These are phyloP conservation scores for Trypanosoma vivax DNA, from an alignment of 208 protist species.

Conservation along the genomic window DNA sequence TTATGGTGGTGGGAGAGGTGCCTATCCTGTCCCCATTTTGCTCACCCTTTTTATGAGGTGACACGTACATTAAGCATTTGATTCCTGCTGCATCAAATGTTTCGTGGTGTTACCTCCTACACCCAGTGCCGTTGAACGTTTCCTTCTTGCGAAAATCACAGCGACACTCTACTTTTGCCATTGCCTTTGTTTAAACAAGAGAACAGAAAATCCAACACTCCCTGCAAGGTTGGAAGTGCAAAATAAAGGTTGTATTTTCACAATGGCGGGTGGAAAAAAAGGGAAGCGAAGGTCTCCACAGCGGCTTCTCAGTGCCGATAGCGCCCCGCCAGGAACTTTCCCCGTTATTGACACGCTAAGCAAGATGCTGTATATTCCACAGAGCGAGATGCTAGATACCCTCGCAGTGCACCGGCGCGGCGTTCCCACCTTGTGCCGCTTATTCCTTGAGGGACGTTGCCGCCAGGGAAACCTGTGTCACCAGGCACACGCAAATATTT, in stretches of 20 bases:
- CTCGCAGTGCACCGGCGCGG: constrained; percentile 68
- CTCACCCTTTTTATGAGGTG: too few species aligned
- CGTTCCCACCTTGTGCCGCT: constrained; percentile 72
- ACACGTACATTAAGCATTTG: too few species aligned
- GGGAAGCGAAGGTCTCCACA: constrained; percentile 25
- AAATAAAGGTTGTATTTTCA: not conserved
- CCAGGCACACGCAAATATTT: constrained; percentile 66
- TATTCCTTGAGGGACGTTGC: constrained; percentile 74
- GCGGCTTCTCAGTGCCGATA: constrained; percentile 48
- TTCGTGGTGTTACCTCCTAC: too few species aligned
- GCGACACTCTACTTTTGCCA: too few species aligned
- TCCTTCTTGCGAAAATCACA: too few species aligned
- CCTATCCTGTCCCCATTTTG: too few species aligned
- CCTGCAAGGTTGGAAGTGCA: not conserved
- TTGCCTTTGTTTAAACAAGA: too few species aligned
- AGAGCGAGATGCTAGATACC: constrained; percentile 55
- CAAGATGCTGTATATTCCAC: constrained; percentile 62
- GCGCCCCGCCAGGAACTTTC: constrained; percentile 50
- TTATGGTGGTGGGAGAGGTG: too few species aligned
- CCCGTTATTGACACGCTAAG: constrained; percentile 78
- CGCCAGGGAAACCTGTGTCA: constrained; percentile 67
- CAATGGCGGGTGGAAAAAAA: constrained; percentile 18
- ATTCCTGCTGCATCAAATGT: too few species aligned
- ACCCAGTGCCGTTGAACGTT: too few species aligned
- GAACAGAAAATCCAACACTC: too few species aligned